Conservation (phyloP, 352 stramenopile genomes). For the Thraustochytrium sp. region DNA sequence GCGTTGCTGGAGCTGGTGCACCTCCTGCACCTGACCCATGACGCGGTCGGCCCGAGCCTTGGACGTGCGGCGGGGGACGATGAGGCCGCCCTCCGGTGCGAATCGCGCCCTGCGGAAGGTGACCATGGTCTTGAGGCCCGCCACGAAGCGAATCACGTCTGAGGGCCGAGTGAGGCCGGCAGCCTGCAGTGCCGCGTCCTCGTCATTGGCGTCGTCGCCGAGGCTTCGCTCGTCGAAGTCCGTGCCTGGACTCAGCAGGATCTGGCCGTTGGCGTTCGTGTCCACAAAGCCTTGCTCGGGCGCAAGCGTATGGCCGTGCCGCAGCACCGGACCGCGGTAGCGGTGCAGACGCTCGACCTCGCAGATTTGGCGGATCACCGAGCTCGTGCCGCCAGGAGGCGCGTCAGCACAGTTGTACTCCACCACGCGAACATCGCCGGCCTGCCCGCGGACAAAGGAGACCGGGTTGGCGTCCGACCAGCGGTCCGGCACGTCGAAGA, state of each 20-base stretch:
- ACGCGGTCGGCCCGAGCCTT: neutral
- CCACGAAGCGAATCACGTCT: neutral
- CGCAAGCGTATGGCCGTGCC: neutral
- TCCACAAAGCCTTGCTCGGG: neutral
- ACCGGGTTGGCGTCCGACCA: neutral
- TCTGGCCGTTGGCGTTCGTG: neutral
- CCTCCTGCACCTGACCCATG: neutral
- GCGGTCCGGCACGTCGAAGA: neutral
- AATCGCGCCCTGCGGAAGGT: neutral
- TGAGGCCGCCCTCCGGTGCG: neutral
- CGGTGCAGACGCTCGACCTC: conserved; percentile 25
- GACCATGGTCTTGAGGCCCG: neutral
- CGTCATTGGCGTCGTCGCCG: neutral
- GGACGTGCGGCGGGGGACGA: neutral
- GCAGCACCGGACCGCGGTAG: neutral
- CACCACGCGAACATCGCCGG: neutral
- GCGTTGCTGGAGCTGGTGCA: neutral
- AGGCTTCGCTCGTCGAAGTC: neutral
- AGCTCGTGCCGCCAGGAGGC: neutral
- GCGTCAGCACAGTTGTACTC: neutral
- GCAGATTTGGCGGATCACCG: neutral
- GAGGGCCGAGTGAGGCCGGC: neutral
- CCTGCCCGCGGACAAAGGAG: neutral
- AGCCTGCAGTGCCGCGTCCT: neutral
- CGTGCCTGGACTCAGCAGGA: neutral